Percentiles rank a stretch among this genome's conserved stretches.
Evolutionary conservation across 169 alveolate genomes (phyloP).

Genomic region (Plasmodium falciparum): DNA sequence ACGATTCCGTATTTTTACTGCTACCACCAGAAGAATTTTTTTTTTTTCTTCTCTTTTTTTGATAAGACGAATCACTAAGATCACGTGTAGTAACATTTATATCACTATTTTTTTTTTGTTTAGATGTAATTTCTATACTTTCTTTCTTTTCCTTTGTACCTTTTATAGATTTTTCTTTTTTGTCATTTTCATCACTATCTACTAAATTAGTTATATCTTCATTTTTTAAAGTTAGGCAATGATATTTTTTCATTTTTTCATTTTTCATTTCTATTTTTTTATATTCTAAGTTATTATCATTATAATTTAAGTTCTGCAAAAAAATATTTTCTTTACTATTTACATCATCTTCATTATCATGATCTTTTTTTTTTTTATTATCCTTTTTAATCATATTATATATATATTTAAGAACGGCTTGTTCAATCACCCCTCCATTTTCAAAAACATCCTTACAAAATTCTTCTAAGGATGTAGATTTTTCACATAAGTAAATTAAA

Average conservation of each 20-base stretch:
- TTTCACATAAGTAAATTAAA: constrained; percentile 41
- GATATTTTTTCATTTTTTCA: constrained; percentile 57
- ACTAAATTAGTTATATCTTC: constrained; percentile 1
- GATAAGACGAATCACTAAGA: constrained; percentile 2
- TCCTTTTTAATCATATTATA: constrained; percentile 26
- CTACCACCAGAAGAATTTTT: too few species aligned
- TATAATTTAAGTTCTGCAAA: not conserved
- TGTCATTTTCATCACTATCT: not conserved
- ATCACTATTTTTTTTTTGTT: too few species aligned
- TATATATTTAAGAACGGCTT: constrained; percentile 42
- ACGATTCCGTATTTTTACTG: too few species aligned
- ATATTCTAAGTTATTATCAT: not conserved
- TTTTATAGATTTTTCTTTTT: not conserved
- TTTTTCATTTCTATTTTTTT: constrained; percentile 44
- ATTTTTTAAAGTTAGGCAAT: constrained; percentile 35
- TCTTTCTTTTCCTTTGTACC: not conserved
- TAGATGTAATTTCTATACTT: not conserved
- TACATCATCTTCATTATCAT: not conserved
- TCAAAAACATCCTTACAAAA: constrained; percentile 69
- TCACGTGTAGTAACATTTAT: not conserved
- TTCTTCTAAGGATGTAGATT: constrained; percentile 45
- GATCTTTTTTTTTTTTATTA: not conserved
- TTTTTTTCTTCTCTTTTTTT: not conserved
- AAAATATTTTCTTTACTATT: constrained; percentile 1
- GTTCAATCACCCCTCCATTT: constrained; percentile 69